Percentiles rank a stretch among this genome's conserved stretches.
These are phyloP conservation scores for Tricholoma bakamatsutake DNA, from an alignment of 768 basidiomycete genomes.

Conservation along the genomic window DNA sequence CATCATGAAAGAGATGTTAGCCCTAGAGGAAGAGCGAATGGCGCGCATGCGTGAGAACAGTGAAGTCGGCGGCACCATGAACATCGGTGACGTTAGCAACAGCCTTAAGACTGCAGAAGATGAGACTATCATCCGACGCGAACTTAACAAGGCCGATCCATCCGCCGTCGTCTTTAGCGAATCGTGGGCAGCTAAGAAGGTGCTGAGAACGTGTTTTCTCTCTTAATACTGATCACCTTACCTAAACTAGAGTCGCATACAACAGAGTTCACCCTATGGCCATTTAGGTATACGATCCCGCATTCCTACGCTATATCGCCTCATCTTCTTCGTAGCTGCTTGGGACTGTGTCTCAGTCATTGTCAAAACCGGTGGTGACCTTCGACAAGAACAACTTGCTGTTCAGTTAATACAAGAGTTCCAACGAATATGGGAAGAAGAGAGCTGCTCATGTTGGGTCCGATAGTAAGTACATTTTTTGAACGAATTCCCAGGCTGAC, in stretches of 20 bases:
- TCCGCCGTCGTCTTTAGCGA: constrained; percentile 95
- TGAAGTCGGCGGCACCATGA: constrained; percentile 63
- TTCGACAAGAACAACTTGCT: constrained; percentile 96
- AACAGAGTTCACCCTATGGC: constrained; percentile 91
- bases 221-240: not conserved
- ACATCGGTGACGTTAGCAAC: constrained; percentile 41
- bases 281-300: constrained; percentile 61
- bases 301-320: not conserved
- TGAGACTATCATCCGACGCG: constrained; percentile 87
- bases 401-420: constrained; percentile 94
- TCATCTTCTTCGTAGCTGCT: constrained; percentile 37
- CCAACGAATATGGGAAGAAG: constrained; percentile 91
- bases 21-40: constrained; percentile 95
- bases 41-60: constrained; percentile 75
- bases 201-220: constrained; percentile 17
- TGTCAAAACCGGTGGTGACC: constrained; percentile 95
- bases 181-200: constrained; percentile 93
- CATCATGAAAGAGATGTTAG: constrained; percentile 98
- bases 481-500: not conserved
- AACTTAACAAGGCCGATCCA: constrained; percentile 92
- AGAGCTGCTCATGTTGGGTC: constrained; percentile 89
- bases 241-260: constrained; percentile 68
- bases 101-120: constrained; percentile 75
- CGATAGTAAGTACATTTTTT: constrained; percentile 58
- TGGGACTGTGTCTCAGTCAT: constrained; percentile 96